Conservation (phyloP, 2,329 filamentous ascomycete species). For the Apiospora malaysiana region DNA sequence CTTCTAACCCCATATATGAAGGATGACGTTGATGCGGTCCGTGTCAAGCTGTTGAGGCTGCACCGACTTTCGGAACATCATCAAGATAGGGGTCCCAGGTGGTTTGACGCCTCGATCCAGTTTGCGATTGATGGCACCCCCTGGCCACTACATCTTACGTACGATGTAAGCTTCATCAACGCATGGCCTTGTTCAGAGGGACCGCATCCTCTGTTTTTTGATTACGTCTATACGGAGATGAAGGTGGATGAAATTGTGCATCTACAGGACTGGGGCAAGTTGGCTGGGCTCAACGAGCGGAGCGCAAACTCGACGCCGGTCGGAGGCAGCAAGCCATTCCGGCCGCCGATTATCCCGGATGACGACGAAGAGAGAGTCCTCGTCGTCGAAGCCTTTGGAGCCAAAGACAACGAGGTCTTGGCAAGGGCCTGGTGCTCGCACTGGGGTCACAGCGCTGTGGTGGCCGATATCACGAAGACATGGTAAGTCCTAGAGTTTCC, state of each 20-base stretch:
- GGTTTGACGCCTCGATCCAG: slow-evolving; percentile 66
- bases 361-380: slow-evolving; percentile 71
- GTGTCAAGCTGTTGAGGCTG: slow-evolving; percentile 72
- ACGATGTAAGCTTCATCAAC: slow-evolving; percentile 70
- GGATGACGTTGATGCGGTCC: slow-evolving; percentile 67
- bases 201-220: slow-evolving; percentile 74
- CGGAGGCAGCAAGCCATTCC: slow-evolving; percentile 31
- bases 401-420: slow-evolving; percentile 77
- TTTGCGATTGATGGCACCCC: slow-evolving; percentile 69
- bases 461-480: slow-evolving; percentile 72
- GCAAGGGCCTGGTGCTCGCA: slow-evolving; percentile 79
- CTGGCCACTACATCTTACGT: slow-evolving; percentile 67
- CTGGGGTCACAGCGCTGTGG: slow-evolving; percentile 73
- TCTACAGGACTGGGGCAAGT: slow-evolving; percentile 68
- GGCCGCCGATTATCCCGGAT: slow-evolving; percentile 39
- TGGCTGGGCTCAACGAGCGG: slow-evolving; percentile 31
- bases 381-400: slow-evolving; percentile 75
- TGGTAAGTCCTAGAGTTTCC: slow-evolving; percentile 54
- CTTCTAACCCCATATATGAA: slow-evolving; percentile 63
- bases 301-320: slow-evolving; percentile 33
- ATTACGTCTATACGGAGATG: slow-evolving; percentile 67
- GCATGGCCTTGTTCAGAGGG: slow-evolving; percentile 69
- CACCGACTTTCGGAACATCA: slow-evolving; percentile 47
- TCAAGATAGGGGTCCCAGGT: slow-evolving; percentile 44
- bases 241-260: slow-evolving; percentile 69